phyloP scores from a whole-genome alignment of 1,284 basidiomycete species.

The Sparassis latifolia region DNA sequence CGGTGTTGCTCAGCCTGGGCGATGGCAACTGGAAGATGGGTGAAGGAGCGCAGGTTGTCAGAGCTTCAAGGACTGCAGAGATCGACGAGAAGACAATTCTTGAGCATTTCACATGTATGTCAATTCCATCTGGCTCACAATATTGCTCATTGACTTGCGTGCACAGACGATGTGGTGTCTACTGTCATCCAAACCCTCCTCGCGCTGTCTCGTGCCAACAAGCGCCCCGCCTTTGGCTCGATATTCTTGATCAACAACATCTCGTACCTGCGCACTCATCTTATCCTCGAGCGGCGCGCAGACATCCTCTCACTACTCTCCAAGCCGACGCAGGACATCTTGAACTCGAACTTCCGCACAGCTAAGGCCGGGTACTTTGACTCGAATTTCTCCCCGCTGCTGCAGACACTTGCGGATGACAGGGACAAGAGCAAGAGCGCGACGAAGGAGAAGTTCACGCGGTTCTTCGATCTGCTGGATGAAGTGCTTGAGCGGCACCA shows the following conservation, averaged over 20 bases:
- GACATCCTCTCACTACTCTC: conserved; percentile 44
- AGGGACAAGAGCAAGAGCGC: conserved; percentile 55
- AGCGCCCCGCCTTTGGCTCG: conserved; percentile 60
- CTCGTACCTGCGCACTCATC: conserved; percentile 53
- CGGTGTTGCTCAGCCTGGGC: conserved; percentile 60
- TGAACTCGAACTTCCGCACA: conserved; percentile 65
- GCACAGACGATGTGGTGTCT: conserved; percentile 60
- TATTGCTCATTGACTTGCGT: not conserved
- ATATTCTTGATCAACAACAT: conserved; percentile 77
- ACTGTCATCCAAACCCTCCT: conserved; percentile 54
- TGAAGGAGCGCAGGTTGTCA: conserved; percentile 61
- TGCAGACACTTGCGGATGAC: conserved; percentile 66
- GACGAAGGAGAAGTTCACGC: conserved; percentile 73
- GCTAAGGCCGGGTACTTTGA: conserved; percentile 80
- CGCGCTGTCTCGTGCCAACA: conserved; percentile 54
- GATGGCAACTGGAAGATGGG: conserved; percentile 89
- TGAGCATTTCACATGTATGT: conserved; percentile 69
- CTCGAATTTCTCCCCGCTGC: conserved; percentile 68
- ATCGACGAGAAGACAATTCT: conserved; percentile 54
- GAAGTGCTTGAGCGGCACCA: conserved; percentile 70
- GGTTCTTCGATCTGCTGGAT: conserved; percentile 72
- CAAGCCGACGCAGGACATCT: conserved; percentile 49
- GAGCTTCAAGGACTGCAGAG: conserved; percentile 39
- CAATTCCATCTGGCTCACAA: not conserved
- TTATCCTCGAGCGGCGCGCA: conserved; percentile 45